Evolutionary conservation across 2,329 filamentous ascomycete species (phyloP).

Genomic region (Fusarium neocosmosporiellum): DNA sequence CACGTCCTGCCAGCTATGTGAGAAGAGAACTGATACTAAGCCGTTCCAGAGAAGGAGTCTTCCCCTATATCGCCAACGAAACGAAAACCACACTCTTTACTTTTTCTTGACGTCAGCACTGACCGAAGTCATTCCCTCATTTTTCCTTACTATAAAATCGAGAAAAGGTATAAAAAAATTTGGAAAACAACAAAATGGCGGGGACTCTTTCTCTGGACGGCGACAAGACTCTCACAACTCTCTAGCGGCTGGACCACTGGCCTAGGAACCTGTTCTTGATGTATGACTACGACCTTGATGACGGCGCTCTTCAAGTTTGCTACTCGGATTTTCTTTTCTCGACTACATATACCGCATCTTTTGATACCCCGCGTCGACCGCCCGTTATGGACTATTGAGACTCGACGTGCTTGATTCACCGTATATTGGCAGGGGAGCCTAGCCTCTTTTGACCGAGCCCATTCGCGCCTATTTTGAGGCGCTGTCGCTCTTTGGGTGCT

Average conservation of each 20-base stretch:
- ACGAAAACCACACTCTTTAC: conserved; percentile 37
- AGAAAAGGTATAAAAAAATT: conserved; percentile 33
- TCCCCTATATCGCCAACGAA: conserved; percentile 6
- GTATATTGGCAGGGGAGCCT: conserved; percentile 33
- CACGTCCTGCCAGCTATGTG: conserved; percentile 28
- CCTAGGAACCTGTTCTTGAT: conserved; percentile 30
- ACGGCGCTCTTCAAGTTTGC: conserved; percentile 37
- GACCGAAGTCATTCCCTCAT: conserved; percentile 50
- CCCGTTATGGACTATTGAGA: conserved; percentile 37
- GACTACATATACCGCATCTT: conserved; percentile 45
- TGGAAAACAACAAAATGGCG: conserved; percentile 29
- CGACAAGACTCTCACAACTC: conserved; percentile 1
- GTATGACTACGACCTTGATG: conserved; percentile 42
- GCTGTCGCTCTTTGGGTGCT: conserved; percentile 35
- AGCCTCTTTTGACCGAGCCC: conserved; percentile 27
- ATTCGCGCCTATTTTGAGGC: conserved; percentile 17
- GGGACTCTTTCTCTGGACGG: conserved; percentile 37
- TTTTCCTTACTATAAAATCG: conserved; percentile 43
- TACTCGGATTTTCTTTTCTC: conserved; percentile 44
- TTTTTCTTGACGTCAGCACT: conserved; percentile 37
- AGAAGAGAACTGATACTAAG: conserved; percentile 27
- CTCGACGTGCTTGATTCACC: conserved; percentile 36
- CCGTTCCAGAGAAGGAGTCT: conserved; percentile 40
- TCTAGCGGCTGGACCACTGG: conserved; percentile 2
- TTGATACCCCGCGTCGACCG: conserved; percentile 46